Conservation (phyloP, 208 protist species). For the Crithidia expoeki region DNA sequence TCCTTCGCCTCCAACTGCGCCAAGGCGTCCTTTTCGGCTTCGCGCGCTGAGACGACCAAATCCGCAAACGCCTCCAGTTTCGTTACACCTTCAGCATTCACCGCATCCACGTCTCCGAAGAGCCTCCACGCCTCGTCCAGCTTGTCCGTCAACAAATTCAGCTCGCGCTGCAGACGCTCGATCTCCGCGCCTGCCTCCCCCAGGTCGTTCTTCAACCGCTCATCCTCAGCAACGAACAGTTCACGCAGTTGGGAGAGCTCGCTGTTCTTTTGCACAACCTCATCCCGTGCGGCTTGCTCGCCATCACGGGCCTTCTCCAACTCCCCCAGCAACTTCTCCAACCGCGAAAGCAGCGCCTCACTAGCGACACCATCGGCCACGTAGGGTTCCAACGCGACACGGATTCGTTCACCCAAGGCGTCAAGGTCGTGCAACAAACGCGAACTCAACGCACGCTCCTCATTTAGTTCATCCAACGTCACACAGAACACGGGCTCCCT, state of each 20-base stretch:
- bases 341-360: conserved; percentile 34
- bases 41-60: conserved; percentile 27
- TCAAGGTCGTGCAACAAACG: conserved; percentile 30
- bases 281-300: conserved; percentile 19
- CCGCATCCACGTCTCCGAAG: conserved; percentile 33
- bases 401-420: conserved; percentile 29
- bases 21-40: conserved; percentile 34
- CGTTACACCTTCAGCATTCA: conserved; percentile 28
- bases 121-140: conserved; percentile 42
- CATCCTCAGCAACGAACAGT: conserved; percentile 29
- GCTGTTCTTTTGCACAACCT: conserved; percentile 12
- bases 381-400: conserved; percentile 21
- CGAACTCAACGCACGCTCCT: conserved; percentile 30
- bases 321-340: conserved; percentile 44
- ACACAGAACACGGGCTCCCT: conserved; percentile 38
- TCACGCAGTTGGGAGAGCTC: conserved; percentile 28
- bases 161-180: conserved; percentile 39
- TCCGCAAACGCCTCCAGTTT: conserved; percentile 45
- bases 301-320: conserved; percentile 18
- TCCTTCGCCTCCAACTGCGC: conserved; percentile 36
- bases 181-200: conserved; percentile 26
- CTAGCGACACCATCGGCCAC: not conserved
- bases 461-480: conserved; percentile 38
- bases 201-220: conserved; percentile 32
- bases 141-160: conserved; percentile 40